phyloP scores from a whole-genome alignment of 139 green algal species.

The Astrephomene gubernaculifera region DNA sequence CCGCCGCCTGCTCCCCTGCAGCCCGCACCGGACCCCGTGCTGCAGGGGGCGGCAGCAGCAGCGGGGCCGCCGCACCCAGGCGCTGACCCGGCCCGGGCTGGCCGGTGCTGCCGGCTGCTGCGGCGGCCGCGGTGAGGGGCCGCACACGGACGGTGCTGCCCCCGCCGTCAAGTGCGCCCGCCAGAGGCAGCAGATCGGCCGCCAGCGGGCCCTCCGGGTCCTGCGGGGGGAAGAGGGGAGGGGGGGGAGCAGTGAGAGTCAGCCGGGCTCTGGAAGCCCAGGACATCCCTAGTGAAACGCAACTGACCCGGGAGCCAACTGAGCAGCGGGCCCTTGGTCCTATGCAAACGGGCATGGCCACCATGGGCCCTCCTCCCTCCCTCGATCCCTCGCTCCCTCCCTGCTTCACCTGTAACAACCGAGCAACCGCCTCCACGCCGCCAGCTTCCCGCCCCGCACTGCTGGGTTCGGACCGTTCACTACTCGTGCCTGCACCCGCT shows the following conservation, averaged over 20 bases:
- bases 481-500: background rate
- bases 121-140: background rate
- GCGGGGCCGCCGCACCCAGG: no score
- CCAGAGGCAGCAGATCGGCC: background rate
- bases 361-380: background rate
- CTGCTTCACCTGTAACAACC: background rate
- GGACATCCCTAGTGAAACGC: background rate
- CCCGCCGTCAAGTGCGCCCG: background rate
- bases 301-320: background rate
- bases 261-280: background rate
- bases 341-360: background rate
- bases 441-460: background rate
- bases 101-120: background rate
- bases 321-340: background rate
- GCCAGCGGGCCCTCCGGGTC: background rate
- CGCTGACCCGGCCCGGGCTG: background rate
- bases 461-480: background rate
- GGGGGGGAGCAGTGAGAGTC: background rate
- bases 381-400: background rate
- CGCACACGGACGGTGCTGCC: background rate
- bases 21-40: no score
- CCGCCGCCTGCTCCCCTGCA: background rate
- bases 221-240: background rate
- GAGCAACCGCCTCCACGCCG: background rate
- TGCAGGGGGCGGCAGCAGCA: no score